Conservation (phyloP, 75 land plant genomes). For the Ceratopteris richardii region DNA sequence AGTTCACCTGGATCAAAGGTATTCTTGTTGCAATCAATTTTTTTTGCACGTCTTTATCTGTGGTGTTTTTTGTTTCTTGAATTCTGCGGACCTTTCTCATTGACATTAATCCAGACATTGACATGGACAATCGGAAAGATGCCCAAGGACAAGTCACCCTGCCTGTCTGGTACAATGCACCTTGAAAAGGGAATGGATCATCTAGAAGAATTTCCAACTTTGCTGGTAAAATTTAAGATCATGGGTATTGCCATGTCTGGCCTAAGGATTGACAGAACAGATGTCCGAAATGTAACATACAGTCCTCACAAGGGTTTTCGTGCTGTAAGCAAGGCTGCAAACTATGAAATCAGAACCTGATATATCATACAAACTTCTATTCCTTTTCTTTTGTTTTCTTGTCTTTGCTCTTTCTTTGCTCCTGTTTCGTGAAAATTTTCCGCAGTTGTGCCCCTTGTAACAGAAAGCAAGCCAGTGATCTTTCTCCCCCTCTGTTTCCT, state of each 20-base stretch:
- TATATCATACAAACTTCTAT: no score
- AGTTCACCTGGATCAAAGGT: slow-evolving; percentile 24
- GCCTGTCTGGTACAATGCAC: slow-evolving; percentile 63
- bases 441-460: no score
- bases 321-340: slow-evolving; percentile 70
- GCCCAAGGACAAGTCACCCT: slow-evolving; percentile 96
- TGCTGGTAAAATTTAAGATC: slow-evolving; percentile 77
- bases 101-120: slow-evolving; percentile 45
- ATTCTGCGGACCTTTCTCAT: no score
- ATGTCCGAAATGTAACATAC: slow-evolving; percentile 46
- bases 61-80: no score
- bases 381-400: no score
- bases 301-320: slow-evolving; percentile 88
- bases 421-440: no score
- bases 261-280: slow-evolving; percentile 77
- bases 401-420: no score
- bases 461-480: no score
- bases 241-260: slow-evolving; percentile 94
- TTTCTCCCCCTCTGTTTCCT: no score
- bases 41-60: no score
- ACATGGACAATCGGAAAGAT: slow-evolving; percentile 79
- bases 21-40: background rate
- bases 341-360: slow-evolving; percentile 76
- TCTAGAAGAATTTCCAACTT: slow-evolving; percentile 71
- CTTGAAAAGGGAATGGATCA: slow-evolving; percentile 58